Percentiles rank a stretch among this genome's conserved stretches.
Evolutionary conservation across 306 rosid species (phyloP).

Genomic region (Prunus padus): DNA sequence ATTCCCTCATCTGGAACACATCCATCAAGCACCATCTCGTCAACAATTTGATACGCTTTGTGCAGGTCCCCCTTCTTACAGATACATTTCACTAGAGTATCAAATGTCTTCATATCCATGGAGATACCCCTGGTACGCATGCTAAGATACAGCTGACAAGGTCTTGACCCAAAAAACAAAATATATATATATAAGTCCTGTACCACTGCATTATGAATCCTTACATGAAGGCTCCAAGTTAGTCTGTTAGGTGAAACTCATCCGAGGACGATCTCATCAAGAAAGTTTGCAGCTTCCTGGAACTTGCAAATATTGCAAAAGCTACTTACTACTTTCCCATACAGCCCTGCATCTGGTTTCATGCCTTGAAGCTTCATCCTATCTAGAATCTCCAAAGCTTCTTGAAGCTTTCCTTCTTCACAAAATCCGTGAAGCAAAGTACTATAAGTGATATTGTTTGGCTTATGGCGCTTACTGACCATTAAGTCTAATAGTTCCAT

Average conservation of each 20-base stretch:
- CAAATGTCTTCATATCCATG: conserved; percentile 47
- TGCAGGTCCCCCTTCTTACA: conserved; percentile 64
- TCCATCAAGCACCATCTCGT: conserved; percentile 77
- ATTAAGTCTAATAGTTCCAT: conserved; percentile 58
- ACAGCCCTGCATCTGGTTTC: conserved; percentile 81
- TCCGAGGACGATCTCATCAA: conserved; percentile 83
- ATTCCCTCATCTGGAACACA: conserved; percentile 62
- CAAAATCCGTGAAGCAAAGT: conserved; percentile 71
- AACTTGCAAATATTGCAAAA: conserved; percentile 56
- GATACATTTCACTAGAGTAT: conserved; percentile 47
- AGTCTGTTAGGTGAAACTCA: conserved; percentile 58
- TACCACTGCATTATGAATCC: conserved; percentile 68
- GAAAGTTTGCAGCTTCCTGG: conserved; percentile 80
- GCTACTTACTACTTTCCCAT: conserved; percentile 66
- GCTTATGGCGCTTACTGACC: conserved; percentile 51
- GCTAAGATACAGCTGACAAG: conserved; percentile 74
- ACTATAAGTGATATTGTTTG: conserved; percentile 75
- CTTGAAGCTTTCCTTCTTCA: conserved; percentile 62
- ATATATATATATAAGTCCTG: conserved; percentile 66
- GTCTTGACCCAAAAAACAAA: conserved; percentile 22
- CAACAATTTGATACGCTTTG: conserved; percentile 65
- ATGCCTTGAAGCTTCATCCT: conserved; percentile 88
- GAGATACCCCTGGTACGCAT: conserved; percentile 71
- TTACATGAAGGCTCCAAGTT: conserved; percentile 76
- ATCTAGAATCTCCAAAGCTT: conserved; percentile 79